These are phyloP conservation scores for Colletotrichum eleusines DNA, from an alignment of 2,329 filamentous ascomycete genomes.

Conservation along the genomic window DNA sequence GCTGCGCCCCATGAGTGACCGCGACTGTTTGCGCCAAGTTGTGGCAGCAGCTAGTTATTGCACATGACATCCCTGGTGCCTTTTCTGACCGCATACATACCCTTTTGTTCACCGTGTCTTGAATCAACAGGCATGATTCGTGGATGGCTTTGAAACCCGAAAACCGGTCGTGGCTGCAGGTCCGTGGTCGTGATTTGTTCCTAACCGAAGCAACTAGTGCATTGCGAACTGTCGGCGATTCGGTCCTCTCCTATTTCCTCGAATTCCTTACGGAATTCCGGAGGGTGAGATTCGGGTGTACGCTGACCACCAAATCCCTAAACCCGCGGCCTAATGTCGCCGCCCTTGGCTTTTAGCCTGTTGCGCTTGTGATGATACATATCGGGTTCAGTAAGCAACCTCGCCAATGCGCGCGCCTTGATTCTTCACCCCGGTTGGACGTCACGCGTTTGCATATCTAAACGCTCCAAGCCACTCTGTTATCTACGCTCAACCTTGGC, in stretches of 20 bases:
- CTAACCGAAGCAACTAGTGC: not conserved
- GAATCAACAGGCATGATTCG: not conserved
- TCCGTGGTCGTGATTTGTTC: not conserved
- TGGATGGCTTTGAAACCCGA: not conserved
- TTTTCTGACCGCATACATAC: not conserved
- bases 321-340: not conserved
- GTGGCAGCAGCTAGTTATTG: not conserved
- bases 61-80: not conserved
- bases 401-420: not conserved
- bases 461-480: not conserved
- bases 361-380: too few relatives aligned
- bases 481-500: not conserved
- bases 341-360: too few relatives aligned
- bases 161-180: not conserved
- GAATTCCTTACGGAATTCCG: not conserved
- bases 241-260: not conserved
- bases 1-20: conserved; percentile 12
- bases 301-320: not conserved
- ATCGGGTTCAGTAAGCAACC: not conserved
- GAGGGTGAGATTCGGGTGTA: conserved; percentile 1
- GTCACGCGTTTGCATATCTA: not conserved
- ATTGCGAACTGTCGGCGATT: not conserved
- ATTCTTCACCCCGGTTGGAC: not conserved
- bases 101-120: not conserved
- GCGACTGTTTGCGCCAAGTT: not conserved